phyloP scores from a whole-genome alignment of 2,329 filamentous ascomycete genomes.

The Aspergillus sergii region DNA sequence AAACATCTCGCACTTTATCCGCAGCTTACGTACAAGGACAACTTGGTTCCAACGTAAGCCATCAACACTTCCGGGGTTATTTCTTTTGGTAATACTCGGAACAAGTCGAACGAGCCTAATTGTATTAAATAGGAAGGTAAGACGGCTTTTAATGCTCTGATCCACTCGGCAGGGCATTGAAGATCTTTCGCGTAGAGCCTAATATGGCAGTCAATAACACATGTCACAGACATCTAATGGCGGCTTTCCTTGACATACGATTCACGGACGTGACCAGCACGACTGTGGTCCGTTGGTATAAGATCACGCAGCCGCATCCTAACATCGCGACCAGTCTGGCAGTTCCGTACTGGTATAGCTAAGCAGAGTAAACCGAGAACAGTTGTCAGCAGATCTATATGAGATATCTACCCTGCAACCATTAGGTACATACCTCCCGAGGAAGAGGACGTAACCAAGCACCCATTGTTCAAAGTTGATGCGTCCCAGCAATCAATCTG shows the following conservation, averaged over 20 bases:
- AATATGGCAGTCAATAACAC: slow-evolving; percentile 23
- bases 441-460: slow-evolving; percentile 34
- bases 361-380: background rate
- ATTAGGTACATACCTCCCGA: slow-evolving; percentile 31
- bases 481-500: slow-evolving; percentile 31
- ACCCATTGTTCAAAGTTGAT: slow-evolving; percentile 31
- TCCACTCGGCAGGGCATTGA: slow-evolving; percentile 36
- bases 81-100: slow-evolving; percentile 37
- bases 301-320: slow-evolving; percentile 38
- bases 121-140: slow-evolving; percentile 35
- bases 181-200: slow-evolving; percentile 40
- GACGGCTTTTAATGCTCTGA: slow-evolving; percentile 30
- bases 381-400: slow-evolving; percentile 2
- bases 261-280: slow-evolving; percentile 14
- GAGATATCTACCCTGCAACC: background rate
- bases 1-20: background rate
- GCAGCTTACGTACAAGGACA: slow-evolving; percentile 27
- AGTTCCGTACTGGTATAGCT: slow-evolving; percentile 39
- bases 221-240: background rate
- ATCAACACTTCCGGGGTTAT: slow-evolving; percentile 40
- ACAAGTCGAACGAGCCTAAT: slow-evolving; percentile 37
- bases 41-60: slow-evolving; percentile 40
- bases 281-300: slow-evolving; percentile 15
- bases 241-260: slow-evolving; percentile 24
- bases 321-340: slow-evolving; percentile 36